Percentiles rank a stretch among this genome's conserved stretches.
These are phyloP conservation scores for Nissolia schottii DNA, from an alignment of 306 rosid genomes.

Conservation along the genomic window DNA sequence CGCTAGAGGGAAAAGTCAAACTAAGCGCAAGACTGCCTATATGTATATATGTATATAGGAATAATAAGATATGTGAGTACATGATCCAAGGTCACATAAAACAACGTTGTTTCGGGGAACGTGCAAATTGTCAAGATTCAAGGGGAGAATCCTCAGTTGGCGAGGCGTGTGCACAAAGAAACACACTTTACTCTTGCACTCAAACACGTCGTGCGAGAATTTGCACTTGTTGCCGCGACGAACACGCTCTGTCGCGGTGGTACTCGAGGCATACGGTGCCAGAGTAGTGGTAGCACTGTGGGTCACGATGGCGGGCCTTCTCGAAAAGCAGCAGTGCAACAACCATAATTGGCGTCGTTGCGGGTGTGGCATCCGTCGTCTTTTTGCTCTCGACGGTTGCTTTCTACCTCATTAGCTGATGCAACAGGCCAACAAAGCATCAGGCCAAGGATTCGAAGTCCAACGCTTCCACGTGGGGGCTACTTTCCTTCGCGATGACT, in stretches of 20 bases:
- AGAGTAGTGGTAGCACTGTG: slow-evolving; percentile 62
- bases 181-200: slow-evolving; percentile 80
- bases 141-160: slow-evolving; percentile 64
- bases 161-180: slow-evolving; percentile 83
- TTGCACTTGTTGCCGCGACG: slow-evolving; percentile 69
- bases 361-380: neutral
- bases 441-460: slow-evolving; percentile 7
- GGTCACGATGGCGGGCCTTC: slow-evolving; percentile 86
- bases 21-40: too few species aligned
- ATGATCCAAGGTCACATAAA: too few species aligned
- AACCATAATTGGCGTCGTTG: too few species aligned
- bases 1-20: too few species aligned
- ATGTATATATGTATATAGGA: too few species aligned
- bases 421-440: neutral
- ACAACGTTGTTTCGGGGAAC: neutral
- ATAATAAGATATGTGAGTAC: too few species aligned
- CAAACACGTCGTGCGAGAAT: slow-evolving; percentile 85
- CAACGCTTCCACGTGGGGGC: slow-evolving; percentile 27
- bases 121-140: neutral
- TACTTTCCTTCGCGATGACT: too few species aligned
- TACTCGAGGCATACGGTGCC: slow-evolving; percentile 69
- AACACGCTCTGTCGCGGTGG: slow-evolving; percentile 67
- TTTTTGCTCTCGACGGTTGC: neutral
- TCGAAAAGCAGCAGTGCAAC: too few species aligned
- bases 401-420: neutral